Evolutionary conservation across 1,284 basidiomycete species (phyloP).

Genomic region (Austropuccinia psidii): DNA sequence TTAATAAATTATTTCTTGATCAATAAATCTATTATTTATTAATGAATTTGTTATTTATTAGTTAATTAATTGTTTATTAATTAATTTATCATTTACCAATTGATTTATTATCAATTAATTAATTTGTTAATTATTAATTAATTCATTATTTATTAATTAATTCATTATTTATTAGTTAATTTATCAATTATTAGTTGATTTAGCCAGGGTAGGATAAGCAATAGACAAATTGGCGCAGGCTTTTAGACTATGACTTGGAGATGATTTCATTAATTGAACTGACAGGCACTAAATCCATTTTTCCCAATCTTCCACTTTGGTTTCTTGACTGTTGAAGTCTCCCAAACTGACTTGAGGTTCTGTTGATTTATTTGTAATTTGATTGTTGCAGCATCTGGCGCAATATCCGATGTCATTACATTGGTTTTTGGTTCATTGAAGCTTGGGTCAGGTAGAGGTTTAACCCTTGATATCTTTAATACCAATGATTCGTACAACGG

Average conservation of each 20-base stretch:
- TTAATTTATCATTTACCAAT: too few relatives aligned
- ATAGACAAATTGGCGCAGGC: slow-evolving; percentile 93
- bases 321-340: slow-evolving; percentile 64
- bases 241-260: slow-evolving; percentile 90
- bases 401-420: slow-evolving; percentile 49
- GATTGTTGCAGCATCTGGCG: slow-evolving; percentile 61
- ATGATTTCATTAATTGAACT: slow-evolving; percentile 96
- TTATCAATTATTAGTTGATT: too few relatives aligned
- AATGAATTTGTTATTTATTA: too few relatives aligned
- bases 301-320: slow-evolving; percentile 70
- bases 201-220: slow-evolving; percentile 79
- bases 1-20: too few relatives aligned
- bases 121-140: too few relatives aligned
- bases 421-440: slow-evolving; percentile 50
- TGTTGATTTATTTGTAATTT: slow-evolving; percentile 96
- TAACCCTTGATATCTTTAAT: slow-evolving; percentile 79
- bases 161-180: too few relatives aligned
- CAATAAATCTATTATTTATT: too few relatives aligned
- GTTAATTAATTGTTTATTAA: too few relatives aligned
- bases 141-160: too few relatives aligned
- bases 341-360: slow-evolving; percentile 95
- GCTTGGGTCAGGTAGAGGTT: slow-evolving; percentile 64
- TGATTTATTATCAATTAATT: too few relatives aligned
- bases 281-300: slow-evolving; percentile 93
- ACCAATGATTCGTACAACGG: slow-evolving; percentile 80